Evolutionary conservation across 2,329 filamentous ascomycete species (phyloP).

Genomic region (Pyrenochaeta sp.): DNA sequence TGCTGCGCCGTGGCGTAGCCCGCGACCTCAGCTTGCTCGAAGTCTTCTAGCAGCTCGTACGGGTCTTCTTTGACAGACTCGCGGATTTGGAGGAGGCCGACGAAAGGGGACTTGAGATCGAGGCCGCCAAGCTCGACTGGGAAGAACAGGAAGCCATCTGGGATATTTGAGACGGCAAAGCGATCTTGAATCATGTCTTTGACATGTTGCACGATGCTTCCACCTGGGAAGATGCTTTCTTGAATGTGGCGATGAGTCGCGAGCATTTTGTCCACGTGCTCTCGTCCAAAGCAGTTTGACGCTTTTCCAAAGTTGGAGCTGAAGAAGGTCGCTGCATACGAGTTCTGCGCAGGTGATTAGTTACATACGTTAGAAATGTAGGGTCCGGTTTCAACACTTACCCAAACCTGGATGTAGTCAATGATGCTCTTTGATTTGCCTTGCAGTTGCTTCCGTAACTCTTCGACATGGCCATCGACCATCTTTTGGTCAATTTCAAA

Average conservation of each 20-base stretch:
- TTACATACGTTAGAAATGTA: background rate
- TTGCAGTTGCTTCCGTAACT: constrained; percentile 38
- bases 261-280: constrained; percentile 62
- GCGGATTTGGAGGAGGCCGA: constrained; percentile 56
- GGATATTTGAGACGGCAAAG: constrained; percentile 58
- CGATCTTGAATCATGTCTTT: constrained; percentile 60
- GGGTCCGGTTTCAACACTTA: constrained; percentile 1
- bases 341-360: constrained; percentile 55
- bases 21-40: constrained; percentile 38
- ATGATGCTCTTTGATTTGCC: constrained; percentile 42
- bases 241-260: constrained; percentile 60
- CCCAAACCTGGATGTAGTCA: constrained; percentile 37
- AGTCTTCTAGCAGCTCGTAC: constrained; percentile 55
- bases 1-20: constrained; percentile 44
- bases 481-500: constrained; percentile 45
- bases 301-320: constrained; percentile 61
- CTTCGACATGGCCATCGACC: constrained; percentile 40
- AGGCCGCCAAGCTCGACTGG: constrained; percentile 61
- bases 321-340: constrained; percentile 62
- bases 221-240: constrained; percentile 53
- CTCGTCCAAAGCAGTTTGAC: constrained; percentile 60
- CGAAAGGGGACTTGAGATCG: constrained; percentile 59
- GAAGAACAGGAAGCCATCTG: constrained; percentile 62
- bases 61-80: constrained; percentile 40
- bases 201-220: constrained; percentile 42